phyloP scores from a whole-genome alignment of 495 filamentous ascomycete species.

The Hypomontagnella submonticulosa region DNA sequence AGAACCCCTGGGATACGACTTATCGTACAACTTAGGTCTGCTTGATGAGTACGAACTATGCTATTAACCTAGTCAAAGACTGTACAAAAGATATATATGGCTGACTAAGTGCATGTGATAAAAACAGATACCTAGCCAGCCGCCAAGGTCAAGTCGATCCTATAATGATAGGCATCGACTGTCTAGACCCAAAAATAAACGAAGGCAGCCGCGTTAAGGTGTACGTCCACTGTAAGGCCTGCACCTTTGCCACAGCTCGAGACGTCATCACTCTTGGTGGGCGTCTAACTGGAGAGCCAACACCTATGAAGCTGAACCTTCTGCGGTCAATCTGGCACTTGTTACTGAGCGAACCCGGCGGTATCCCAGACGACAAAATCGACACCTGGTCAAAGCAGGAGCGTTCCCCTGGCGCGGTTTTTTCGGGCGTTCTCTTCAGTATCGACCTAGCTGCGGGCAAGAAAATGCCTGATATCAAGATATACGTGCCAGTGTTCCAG shows the following conservation, averaged over 20 bases:
- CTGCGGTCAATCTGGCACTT: constrained; percentile 16
- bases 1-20: constrained; percentile 17
- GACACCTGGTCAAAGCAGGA: constrained; percentile 11
- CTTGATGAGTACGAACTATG: neutral
- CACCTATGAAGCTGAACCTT: constrained; percentile 2
- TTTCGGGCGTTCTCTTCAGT: constrained; percentile 8
- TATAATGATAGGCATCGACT: constrained; percentile 14
- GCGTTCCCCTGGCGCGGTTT: neutral
- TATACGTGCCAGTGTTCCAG: constrained; percentile 15
- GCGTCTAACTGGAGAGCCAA: constrained; percentile 6
- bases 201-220: constrained; percentile 8
- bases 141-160: constrained; percentile 1
- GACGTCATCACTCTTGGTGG: constrained; percentile 15
- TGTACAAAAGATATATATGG: neutral
- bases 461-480: constrained; percentile 11
- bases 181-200: constrained; percentile 15
- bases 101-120: neutral
- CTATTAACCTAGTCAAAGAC: neutral
- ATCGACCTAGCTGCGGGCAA: constrained; percentile 9
- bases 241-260: constrained; percentile 1
- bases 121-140: constrained; percentile 11
- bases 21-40: constrained; percentile 1
- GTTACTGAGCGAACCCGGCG: constrained; percentile 3
- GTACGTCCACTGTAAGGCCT: neutral
- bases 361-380: constrained; percentile 5